Base-by-base conservation (phyloP, 2,329 filamentous ascomycete genomes). In the Alternaria gansuensis region DNA sequence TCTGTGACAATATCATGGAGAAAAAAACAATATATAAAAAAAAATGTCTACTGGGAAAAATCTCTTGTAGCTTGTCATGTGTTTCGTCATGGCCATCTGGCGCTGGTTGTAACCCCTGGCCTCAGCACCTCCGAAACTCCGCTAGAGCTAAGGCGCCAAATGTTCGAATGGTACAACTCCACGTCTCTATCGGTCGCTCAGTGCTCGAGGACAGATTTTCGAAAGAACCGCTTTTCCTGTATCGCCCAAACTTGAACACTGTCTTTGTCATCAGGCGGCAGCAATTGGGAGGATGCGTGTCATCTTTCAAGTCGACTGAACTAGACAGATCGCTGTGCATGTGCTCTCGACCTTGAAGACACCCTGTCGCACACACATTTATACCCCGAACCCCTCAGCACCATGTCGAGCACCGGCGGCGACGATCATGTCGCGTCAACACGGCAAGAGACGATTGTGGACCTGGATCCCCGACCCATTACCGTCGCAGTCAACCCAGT, bases 401-500 rank as follows among this genome's bases (percentile, higher is more conserved):
- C 61, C 57, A 77, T 76, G 74, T 74, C 74, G 54, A 71, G 64
- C 63, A 60, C 51, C 65, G 70, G 57, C 17, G 64, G 60, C 65
- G 69, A 73, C 31, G 54, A 64, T 45, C 57, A 69, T 59, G 55
- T 60, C 45, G 57, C 65, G 24, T 68, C 70, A 10, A 68, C 65
- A 23, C 64, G 70, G 41, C 64, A 71, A 34, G 65, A 70, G 64
- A 69, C 65, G 28, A 56, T 65, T 33, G 53, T 64, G 31, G 69
- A 51, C 58, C 43, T 68, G 26, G 66, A 65, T 43, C 59, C 65
- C 31, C 74, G 72, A 44, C 71, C 73, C 54, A 79, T 93, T 31
- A 87, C 91, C 33, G 92, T 97, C 63, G 92, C 93, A 41, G 90
- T 97, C 67, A 92, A 97, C 73, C 93, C 93, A 1, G 89, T 97